Percentiles rank a stretch among this genome's conserved stretches.
These are phyloP conservation scores for Rhizopogon parksii DNA, from an alignment of 1,284 basidiomycete species.

Conservation along the genomic window DNA sequence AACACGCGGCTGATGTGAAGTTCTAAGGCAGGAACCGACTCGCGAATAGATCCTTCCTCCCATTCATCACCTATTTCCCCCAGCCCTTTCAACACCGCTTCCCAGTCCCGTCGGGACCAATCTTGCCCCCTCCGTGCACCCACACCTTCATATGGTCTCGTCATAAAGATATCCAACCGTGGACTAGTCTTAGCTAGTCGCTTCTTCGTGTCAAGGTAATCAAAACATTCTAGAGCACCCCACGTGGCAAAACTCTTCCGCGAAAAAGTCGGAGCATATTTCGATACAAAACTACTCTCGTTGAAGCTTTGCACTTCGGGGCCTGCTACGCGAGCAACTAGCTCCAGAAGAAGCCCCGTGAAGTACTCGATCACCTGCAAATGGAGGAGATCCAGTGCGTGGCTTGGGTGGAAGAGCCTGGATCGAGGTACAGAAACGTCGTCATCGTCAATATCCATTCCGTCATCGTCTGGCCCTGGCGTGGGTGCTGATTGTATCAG, in stretches of 20 bases:
- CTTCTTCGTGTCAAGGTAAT: conserved; percentile 43
- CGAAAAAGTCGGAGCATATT: conserved; percentile 47
- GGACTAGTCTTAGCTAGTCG: conserved; percentile 32
- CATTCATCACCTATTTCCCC: conserved; percentile 43
- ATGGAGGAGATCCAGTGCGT: conserved; percentile 62
- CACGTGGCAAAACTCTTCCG: conserved; percentile 41
- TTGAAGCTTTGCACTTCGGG: conserved; percentile 32
- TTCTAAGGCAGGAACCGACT: conserved; percentile 42
- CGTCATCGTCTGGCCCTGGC: conserved; percentile 36
- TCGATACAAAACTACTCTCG: conserved; percentile 33
- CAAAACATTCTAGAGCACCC: conserved; percentile 48
- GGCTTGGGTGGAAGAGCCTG: conserved; percentile 33
- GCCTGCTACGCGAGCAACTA: conserved; percentile 49
- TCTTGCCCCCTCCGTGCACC: conserved; percentile 59
- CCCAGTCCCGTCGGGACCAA: conserved; percentile 64
- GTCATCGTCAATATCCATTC: conserved; percentile 60
- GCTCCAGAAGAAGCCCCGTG: conserved; percentile 46
- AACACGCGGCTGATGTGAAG: conserved; percentile 47
- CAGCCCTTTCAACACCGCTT: conserved; percentile 41
- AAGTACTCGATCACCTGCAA: conserved; percentile 65
- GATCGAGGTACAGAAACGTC: conserved; percentile 13
- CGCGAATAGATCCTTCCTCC: conserved; percentile 42
- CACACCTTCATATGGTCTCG: conserved; percentile 35
- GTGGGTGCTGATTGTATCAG: conserved; percentile 10
- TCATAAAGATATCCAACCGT: conserved; percentile 44